phyloP scores from a whole-genome alignment of 768 basidiomycete genomes.

The Lactarius tabidus region DNA sequence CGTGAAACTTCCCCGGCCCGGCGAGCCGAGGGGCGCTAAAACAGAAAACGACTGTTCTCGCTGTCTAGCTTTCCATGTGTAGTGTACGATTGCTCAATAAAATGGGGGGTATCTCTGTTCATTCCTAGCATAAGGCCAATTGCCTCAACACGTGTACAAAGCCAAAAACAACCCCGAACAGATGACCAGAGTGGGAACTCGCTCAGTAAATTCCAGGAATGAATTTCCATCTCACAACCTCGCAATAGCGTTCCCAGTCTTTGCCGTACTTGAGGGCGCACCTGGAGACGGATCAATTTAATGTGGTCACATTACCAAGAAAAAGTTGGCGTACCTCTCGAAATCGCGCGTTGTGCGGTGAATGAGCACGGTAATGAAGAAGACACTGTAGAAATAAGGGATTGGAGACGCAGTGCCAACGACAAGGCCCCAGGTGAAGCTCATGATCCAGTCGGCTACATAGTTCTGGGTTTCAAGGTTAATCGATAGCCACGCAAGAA shows the following conservation, averaged over 20 bases:
- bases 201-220: conserved; percentile 79
- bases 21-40: not conserved
- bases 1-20: not conserved
- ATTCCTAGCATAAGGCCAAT: not conserved
- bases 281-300: conserved; percentile 12
- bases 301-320: conserved; percentile 2
- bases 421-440: conserved; percentile 78
- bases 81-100: too few species aligned
- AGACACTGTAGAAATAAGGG: conserved; percentile 95
- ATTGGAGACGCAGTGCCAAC: conserved; percentile 75
- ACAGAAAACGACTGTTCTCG: too few species aligned
- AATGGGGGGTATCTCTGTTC: not conserved
- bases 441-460: conserved; percentile 87
- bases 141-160: not conserved
- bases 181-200: not conserved
- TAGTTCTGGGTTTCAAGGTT: conserved; percentile 59
- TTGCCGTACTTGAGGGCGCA: conserved; percentile 91
- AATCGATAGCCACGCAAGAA: not conserved
- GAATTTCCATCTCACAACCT: conserved; percentile 85
- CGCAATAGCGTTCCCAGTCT: conserved; percentile 90
- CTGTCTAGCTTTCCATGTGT: too few species aligned
- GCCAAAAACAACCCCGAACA: not conserved
- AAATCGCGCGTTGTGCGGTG: conserved; percentile 94
- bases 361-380: conserved; percentile 90
- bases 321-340: conserved; percentile 55